These are phyloP conservation scores for Talaromyces proteolyticus DNA, from an alignment of 495 filamentous ascomycete species.

Conservation along the genomic window DNA sequence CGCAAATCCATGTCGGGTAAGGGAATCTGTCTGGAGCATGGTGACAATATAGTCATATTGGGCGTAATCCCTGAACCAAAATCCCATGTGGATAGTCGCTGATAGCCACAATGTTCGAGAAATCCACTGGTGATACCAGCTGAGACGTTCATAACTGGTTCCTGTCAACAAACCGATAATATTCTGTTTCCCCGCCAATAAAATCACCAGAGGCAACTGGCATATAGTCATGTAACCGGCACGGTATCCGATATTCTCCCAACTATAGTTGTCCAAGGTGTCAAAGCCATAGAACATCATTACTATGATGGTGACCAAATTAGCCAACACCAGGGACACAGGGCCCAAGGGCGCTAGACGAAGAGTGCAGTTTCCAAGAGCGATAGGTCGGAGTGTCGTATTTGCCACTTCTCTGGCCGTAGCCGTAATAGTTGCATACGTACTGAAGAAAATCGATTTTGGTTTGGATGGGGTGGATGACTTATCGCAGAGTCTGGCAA, in stretches of 20 bases:
- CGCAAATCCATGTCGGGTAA: constrained; percentile 62
- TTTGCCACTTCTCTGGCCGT: constrained; percentile 61
- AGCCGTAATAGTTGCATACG: constrained; percentile 64
- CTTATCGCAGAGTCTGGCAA: constrained; percentile 19
- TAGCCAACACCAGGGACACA: constrained; percentile 28
- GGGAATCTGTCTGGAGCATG: constrained; percentile 57
- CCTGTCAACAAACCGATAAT: constrained; percentile 64
- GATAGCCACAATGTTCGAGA: constrained; percentile 70
- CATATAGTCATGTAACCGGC: constrained; percentile 69
- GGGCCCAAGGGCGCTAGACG: constrained; percentile 41
- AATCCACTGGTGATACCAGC: constrained; percentile 82
- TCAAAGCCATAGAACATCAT: constrained; percentile 39
- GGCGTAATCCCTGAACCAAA: constrained; percentile 66
- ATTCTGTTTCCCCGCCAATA: constrained; percentile 75
- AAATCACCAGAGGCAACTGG: constrained; percentile 78
- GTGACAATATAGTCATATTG: constrained; percentile 54
- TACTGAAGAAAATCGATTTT: constrained; percentile 43
- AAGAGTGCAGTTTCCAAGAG: constrained; percentile 35
- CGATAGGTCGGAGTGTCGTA: constrained; percentile 50
- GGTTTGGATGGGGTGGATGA: constrained; percentile 57
- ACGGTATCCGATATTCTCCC: constrained; percentile 71
- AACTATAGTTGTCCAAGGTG: constrained; percentile 35
- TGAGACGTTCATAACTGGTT: constrained; percentile 67
- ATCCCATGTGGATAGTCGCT: constrained; percentile 66
- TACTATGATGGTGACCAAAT: constrained; percentile 30